phyloP scores from a whole-genome alignment of 2,329 filamentous ascomycete genomes.

The Alternaria dauci region DNA sequence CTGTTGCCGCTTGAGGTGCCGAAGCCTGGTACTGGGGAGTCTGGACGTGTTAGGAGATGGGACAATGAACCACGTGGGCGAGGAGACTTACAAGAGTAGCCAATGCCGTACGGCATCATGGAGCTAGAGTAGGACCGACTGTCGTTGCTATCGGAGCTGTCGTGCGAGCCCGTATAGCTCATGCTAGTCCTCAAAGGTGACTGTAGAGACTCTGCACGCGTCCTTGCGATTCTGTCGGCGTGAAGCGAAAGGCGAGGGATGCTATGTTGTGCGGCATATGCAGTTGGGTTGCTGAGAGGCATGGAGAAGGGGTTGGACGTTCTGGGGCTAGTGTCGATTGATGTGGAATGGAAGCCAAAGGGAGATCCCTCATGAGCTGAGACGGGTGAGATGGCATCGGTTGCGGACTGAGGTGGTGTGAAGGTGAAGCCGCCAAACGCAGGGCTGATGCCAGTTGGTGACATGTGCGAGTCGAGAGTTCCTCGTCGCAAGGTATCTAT shows the following conservation, averaged over 20 bases:
- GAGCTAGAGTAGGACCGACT: constrained; percentile 41
- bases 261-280: constrained; percentile 50
- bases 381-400: constrained; percentile 57
- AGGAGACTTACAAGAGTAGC: constrained; percentile 47
- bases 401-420: constrained; percentile 61
- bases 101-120: constrained; percentile 52
- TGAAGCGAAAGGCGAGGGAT: constrained; percentile 56
- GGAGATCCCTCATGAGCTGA: constrained; percentile 54
- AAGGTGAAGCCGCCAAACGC: constrained; percentile 74
- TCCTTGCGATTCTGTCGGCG: constrained; percentile 53
- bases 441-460: constrained; percentile 71
- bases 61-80: background rate
- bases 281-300: constrained; percentile 42
- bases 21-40: constrained; percentile 52
- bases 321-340: constrained; percentile 48
- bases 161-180: constrained; percentile 51
- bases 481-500: constrained; percentile 71
- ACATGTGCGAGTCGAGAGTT: constrained; percentile 71
- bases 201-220: constrained; percentile 53
- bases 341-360: constrained; percentile 50
- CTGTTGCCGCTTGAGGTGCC: constrained; percentile 49
- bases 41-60: constrained; percentile 32
- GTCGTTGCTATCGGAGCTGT: constrained; percentile 35
- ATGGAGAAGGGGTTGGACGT: constrained; percentile 53
- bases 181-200: constrained; percentile 58